Conservation (phyloP, 2,329 filamentous ascomycete species). For the Helicocarpus griseus region DNA sequence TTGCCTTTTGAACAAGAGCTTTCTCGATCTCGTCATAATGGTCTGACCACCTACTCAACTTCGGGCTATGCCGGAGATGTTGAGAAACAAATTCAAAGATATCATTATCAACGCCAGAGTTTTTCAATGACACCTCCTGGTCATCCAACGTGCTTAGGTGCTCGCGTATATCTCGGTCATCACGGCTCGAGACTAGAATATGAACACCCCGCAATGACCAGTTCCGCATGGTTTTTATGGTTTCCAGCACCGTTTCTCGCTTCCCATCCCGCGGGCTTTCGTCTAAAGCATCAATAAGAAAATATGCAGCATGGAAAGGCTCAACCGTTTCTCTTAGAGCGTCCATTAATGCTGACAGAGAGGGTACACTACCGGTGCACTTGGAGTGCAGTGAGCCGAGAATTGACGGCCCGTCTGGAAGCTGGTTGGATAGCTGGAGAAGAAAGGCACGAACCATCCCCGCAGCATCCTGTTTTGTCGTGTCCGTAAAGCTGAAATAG, state of each 20-base stretch:
- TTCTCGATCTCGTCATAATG: slow-evolving; percentile 11
- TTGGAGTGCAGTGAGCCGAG: no score
- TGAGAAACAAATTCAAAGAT: slow-evolving; percentile 16
- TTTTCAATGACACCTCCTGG: slow-evolving; percentile 11
- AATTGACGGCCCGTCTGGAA: no score
- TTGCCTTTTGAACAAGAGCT: slow-evolving; percentile 1
- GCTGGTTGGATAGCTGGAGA: slow-evolving; percentile 20
- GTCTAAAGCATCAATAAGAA: slow-evolving; percentile 17
- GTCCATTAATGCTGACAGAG: slow-evolving; percentile 8
- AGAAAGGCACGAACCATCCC: slow-evolving; percentile 20
- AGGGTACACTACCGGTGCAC: no score
- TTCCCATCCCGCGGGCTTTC: slow-evolving; percentile 13
- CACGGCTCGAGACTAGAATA: slow-evolving; percentile 19
- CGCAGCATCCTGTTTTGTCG: slow-evolving; percentile 16
- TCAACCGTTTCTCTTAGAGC: slow-evolving; percentile 9
- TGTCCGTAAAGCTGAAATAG: slow-evolving; percentile 21
- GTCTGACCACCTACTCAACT: slow-evolving; percentile 11
- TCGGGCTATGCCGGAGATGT: slow-evolving; percentile 9
- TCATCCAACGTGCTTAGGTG: slow-evolving; percentile 10
- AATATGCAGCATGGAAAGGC: slow-evolving; percentile 11
- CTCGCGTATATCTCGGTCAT: slow-evolving; percentile 13
- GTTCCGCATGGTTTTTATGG: slow-evolving; percentile 9
- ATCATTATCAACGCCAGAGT: slow-evolving; percentile 13
- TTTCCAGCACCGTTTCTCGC: slow-evolving; percentile 9
- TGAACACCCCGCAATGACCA: slow-evolving; percentile 16